Percentiles rank a stretch among this genome's conserved stretches.
These are phyloP conservation scores for Cryphonectria naterciae DNA, from an alignment of 2,329 filamentous ascomycete species.

Conservation along the genomic window DNA sequence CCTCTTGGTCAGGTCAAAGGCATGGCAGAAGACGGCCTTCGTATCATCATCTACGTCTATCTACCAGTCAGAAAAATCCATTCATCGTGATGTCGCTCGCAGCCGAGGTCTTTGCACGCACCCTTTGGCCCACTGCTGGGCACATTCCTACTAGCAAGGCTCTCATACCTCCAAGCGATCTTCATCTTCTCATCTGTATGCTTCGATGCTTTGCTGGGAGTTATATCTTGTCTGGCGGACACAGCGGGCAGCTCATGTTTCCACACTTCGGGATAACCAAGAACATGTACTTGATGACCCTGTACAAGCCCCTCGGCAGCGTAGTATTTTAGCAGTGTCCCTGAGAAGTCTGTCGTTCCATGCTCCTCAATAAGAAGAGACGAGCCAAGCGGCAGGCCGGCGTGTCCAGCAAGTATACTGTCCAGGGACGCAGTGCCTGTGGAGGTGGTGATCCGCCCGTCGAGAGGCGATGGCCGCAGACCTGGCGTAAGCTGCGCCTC, in stretches of 20 bases:
- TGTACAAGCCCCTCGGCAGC: slow-evolving; percentile 92
- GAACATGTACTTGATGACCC: slow-evolving; percentile 83
- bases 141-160: slow-evolving; percentile 62
- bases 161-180: slow-evolving; percentile 97
- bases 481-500: slow-evolving; percentile 49
- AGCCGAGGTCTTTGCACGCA: slow-evolving; percentile 28
- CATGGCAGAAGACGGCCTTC: slow-evolving; percentile 65
- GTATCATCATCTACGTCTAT: slow-evolving; percentile 31
- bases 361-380: slow-evolving; percentile 83
- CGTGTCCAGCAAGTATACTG: slow-evolving; percentile 81
- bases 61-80: slow-evolving; percentile 20
- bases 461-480: slow-evolving; percentile 82
- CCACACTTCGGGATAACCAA: slow-evolving; percentile 82
- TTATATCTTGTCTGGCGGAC: slow-evolving; percentile 46
- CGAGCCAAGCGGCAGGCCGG: slow-evolving; percentile 80
- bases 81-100: slow-evolving; percentile 31
- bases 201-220: slow-evolving; percentile 9
- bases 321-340: slow-evolving; percentile 82
- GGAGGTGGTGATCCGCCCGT: slow-evolving; percentile 86
- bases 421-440: slow-evolving; percentile 89
- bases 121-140: slow-evolving; percentile 27
- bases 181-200: slow-evolving; percentile 80
- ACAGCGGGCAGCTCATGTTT: slow-evolving; percentile 80
- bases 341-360: slow-evolving; percentile 92
- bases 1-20: slow-evolving; percentile 72